Evolutionary conservation across 257 asterid species (phyloP).

Genomic region (Capsicum baccatum): DNA sequence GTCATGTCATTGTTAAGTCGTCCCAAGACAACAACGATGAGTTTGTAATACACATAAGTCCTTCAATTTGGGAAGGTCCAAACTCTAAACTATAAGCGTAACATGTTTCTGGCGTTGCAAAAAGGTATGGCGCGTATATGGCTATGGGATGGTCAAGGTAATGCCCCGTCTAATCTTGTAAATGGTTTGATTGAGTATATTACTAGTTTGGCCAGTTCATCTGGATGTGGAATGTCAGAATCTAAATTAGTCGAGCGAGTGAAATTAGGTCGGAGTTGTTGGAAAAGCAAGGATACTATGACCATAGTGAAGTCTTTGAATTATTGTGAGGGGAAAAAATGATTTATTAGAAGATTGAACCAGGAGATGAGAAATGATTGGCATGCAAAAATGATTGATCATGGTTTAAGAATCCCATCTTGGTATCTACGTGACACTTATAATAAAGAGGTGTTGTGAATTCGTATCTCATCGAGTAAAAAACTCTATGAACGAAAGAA

Average conservation of each 20-base stretch:
- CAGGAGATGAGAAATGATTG: slow-evolving; percentile 59
- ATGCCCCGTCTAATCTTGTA: slow-evolving; percentile 46
- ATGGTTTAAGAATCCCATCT: slow-evolving; percentile 50
- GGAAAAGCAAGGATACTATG: slow-evolving; percentile 38
- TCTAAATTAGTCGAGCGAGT: neutral
- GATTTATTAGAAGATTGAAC: slow-evolving; percentile 69
- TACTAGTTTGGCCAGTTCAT: slow-evolving; percentile 2
- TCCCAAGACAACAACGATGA: slow-evolving; percentile 27
- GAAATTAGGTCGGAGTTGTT: slow-evolving; percentile 25
- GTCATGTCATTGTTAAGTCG: slow-evolving; percentile 33
- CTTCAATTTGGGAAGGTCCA: slow-evolving; percentile 43
- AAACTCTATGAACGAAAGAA: neutral
- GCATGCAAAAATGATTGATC: slow-evolving; percentile 52
- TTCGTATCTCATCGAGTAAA: neutral
- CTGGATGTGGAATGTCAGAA: neutral
- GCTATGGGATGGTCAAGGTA: slow-evolving; percentile 62
- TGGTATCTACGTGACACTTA: slow-evolving; percentile 41
- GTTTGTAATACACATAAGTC: slow-evolving; percentile 48
- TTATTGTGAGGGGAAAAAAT: slow-evolving; percentile 48
- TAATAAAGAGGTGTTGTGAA: neutral
- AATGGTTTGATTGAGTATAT: slow-evolving; percentile 62
- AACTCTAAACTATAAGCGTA: slow-evolving; percentile 32
- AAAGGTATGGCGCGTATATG: slow-evolving; percentile 57
- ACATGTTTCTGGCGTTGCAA: slow-evolving; percentile 43
- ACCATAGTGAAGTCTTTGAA: slow-evolving; percentile 53